A percentile compares a stretch with the other conserved stretches of the same genome.
These are phyloP conservation scores for Ophiostoma perfectum DNA, from an alignment of 2,329 filamentous ascomycete genomes.

Conservation along the genomic window DNA sequence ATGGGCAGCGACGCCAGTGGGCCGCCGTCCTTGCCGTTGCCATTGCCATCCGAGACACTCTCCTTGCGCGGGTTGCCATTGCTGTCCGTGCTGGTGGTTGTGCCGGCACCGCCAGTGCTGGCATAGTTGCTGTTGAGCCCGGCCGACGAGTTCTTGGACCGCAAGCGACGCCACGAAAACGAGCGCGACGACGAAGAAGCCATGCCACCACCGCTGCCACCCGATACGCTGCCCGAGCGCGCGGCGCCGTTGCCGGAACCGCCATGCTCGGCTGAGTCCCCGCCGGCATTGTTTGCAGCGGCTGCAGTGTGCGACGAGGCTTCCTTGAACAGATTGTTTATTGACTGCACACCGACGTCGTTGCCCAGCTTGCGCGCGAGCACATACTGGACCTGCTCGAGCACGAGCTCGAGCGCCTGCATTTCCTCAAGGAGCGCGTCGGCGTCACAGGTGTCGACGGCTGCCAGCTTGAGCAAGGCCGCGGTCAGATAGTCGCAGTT, in stretches of 20 bases:
- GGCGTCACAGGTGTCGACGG: constrained; percentile 83
- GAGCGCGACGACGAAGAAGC: constrained; percentile 70
- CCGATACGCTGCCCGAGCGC: constrained; percentile 34
- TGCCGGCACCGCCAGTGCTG: constrained; percentile 27
- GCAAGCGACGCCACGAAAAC: constrained; percentile 83
- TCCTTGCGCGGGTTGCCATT: constrained; percentile 33
- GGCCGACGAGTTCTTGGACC: constrained; percentile 78
- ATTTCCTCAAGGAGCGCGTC: constrained; percentile 92
- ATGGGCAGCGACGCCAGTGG: constrained; percentile 68
- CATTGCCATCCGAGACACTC: constrained; percentile 45
- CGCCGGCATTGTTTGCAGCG: constrained; percentile 40
- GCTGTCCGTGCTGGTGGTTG: constrained; percentile 42
- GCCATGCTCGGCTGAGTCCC: constrained; percentile 31
- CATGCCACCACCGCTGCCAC: constrained; percentile 29
- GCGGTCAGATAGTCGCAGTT: constrained; percentile 89
- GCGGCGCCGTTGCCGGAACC: not conserved
- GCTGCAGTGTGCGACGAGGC: constrained; percentile 36
- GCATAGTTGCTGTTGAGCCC: constrained; percentile 50
- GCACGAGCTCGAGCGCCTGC: constrained; percentile 75
- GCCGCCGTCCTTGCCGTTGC: constrained; percentile 13
- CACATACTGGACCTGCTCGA: constrained; percentile 76
- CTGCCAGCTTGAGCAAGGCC: constrained; percentile 73
- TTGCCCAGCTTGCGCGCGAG: constrained; percentile 82
- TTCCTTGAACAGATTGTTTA: constrained; percentile 69
- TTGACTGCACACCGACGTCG: constrained; percentile 79